Evolutionary conservation across 2,329 filamentous ascomycete genomes (phyloP).

Genomic region (Phaeosphaeria sp.): DNA sequence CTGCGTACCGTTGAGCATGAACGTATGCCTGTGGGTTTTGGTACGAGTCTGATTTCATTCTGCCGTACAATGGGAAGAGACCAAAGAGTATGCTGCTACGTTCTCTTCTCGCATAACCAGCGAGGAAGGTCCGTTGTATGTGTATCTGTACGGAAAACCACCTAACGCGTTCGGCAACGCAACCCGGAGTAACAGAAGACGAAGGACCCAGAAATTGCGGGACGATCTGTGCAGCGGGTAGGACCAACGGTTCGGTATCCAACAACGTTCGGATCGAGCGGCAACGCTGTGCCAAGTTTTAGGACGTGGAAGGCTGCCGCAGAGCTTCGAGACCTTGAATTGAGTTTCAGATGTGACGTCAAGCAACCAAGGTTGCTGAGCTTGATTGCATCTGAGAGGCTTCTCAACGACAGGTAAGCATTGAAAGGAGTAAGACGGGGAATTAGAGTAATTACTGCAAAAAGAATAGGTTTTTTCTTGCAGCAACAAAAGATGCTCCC

Average conservation of each 20-base stretch:
- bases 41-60: too few species aligned
- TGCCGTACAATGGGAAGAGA: too few species aligned
- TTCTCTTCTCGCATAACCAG: too few species aligned
- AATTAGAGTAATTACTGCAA: not conserved
- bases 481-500: not conserved
- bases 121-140: too few species aligned
- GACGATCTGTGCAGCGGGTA: not conserved
- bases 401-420: not conserved
- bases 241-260: not conserved
- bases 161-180: not conserved
- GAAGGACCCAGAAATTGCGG: not conserved
- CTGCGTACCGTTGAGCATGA: too few species aligned
- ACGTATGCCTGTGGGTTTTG: too few species aligned
- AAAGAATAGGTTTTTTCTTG: not conserved
- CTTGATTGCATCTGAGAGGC: not conserved
- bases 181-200: not conserved
- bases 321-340: not conserved
- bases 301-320: not conserved
- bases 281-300: conserved; percentile 4
- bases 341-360: conserved; percentile 13
- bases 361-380: not conserved
- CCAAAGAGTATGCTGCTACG: too few species aligned
- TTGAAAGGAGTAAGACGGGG: not conserved
- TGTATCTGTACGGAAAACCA: not conserved
- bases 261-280: conserved; percentile 5